These are phyloP conservation scores for Sphagnurus paluster DNA, from an alignment of 1,284 basidiomycete genomes.

Conservation along the genomic window DNA sequence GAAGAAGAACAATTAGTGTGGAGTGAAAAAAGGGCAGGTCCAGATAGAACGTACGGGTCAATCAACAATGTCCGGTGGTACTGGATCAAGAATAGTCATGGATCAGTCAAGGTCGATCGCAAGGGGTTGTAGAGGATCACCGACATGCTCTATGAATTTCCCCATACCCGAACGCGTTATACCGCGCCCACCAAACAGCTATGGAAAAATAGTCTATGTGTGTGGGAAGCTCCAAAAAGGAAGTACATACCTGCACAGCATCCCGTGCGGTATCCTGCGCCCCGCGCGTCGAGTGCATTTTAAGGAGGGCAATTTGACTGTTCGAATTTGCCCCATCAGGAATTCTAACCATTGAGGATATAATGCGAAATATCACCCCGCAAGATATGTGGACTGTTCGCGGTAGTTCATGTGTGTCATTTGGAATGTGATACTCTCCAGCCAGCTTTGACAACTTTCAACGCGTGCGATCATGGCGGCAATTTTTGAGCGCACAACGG, in stretches of 20 bases:
- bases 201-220: not conserved
- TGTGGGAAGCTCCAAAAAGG: not conserved
- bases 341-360: constrained; percentile 1
- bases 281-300: constrained; percentile 51
- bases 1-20: not conserved
- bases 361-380: constrained; percentile 34
- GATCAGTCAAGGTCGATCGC: not conserved
- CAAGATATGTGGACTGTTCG: constrained; percentile 31
- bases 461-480: constrained; percentile 71
- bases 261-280: constrained; percentile 59
- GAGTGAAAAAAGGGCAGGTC: not conserved
- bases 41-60: constrained; percentile 34
- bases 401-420: constrained; percentile 62
- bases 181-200: constrained; percentile 62
- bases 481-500: constrained; percentile 74
- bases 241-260: constrained; percentile 42
- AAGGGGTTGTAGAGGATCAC: constrained; percentile 27
- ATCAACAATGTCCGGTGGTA: constrained; percentile 51
- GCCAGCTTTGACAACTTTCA: constrained; percentile 70
- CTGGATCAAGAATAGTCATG: constrained; percentile 27
- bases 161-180: constrained; percentile 63
- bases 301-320: constrained; percentile 62
- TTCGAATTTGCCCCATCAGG: constrained; percentile 2
- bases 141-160: constrained; percentile 52
- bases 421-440: constrained; percentile 74